These are phyloP conservation scores for Acanthamoeba triangularis DNA, from an alignment of 208 protist genomes.

Conservation along the genomic window DNA sequence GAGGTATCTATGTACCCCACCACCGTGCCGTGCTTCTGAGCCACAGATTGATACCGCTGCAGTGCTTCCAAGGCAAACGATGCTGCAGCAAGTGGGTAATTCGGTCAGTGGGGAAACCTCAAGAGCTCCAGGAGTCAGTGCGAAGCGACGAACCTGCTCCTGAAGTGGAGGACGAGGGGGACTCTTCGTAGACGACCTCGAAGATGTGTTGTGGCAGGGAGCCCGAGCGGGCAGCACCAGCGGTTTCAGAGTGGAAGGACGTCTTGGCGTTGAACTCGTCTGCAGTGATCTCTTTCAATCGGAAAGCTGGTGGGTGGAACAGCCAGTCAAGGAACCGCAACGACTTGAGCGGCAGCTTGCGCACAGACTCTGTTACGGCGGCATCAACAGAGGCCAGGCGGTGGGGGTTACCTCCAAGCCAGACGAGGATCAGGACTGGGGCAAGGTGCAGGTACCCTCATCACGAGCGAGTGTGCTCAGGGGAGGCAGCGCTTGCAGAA, in stretches of 20 bases:
- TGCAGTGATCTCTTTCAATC: neutral
- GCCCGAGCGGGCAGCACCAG: neutral
- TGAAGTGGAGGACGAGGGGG: neutral
- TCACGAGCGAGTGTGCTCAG: neutral
- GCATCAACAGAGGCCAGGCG: neutral
- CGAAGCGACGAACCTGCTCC: neutral
- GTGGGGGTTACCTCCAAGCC: neutral
- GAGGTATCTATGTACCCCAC: neutral
- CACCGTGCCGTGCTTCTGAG: constrained; percentile 32
- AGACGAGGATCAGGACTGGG: too few species aligned
- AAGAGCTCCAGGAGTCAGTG: too few species aligned
- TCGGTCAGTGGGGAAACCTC: neutral
- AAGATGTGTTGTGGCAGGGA: constrained; percentile 59
- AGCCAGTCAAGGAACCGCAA: constrained; percentile 11
- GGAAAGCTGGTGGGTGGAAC: neutral
- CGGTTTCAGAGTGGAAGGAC: neutral
- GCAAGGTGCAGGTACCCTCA: neutral
- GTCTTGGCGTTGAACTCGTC: constrained; percentile 57
- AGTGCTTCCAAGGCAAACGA: neutral
- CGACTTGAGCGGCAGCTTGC: neutral
- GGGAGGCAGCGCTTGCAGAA: neutral
- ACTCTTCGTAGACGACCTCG: neutral
- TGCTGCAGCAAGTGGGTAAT: neutral
- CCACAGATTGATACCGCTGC: neutral
- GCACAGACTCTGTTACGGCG: neutral